Percentiles rank a stretch among this genome's conserved stretches.
Conservation (phyloP, 306 rosid genomes). For the Ceratonia siliqua region DNA sequence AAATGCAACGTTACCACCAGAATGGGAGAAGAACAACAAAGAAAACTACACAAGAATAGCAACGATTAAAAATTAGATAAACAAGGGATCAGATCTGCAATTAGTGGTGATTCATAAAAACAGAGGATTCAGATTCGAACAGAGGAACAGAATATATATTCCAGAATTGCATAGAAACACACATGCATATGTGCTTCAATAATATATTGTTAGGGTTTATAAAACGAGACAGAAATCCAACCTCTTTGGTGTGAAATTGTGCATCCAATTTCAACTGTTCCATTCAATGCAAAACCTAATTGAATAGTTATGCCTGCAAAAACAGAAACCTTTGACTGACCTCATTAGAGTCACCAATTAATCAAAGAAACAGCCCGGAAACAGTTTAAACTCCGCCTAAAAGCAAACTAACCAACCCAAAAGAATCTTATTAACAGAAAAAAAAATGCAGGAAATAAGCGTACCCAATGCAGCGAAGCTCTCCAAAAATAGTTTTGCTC, state of each 20-base stretch:
- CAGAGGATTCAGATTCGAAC: constrained; percentile 32
- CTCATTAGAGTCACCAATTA: constrained; percentile 29
- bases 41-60: not conserved
- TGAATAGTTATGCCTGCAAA: constrained; percentile 45
- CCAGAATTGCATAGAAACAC: constrained; percentile 5
- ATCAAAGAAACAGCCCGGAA: constrained; percentile 29
- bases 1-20: constrained; percentile 8
- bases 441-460: constrained; percentile 31
- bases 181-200: constrained; percentile 23
- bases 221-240: constrained; percentile 43
- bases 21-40: not conserved
- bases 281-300: constrained; percentile 53
- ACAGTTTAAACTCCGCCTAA: constrained; percentile 34
- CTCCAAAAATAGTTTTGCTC: constrained; percentile 34
- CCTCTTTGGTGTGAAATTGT: constrained; percentile 62
- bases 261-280: constrained; percentile 55
- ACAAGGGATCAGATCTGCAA: constrained; percentile 34
- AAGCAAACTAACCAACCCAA: constrained; percentile 31
- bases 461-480: constrained; percentile 44
- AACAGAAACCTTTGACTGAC: constrained; percentile 30
- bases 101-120: constrained; percentile 27
- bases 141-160: constrained; percentile 22
- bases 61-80: constrained; percentile 7
- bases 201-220: constrained; percentile 33
- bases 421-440: constrained; percentile 23